A percentile compares a stretch with the other conserved stretches of the same genome.
These are phyloP conservation scores for Fragaria iinumae DNA, from an alignment of 306 rosid species.

Conservation along the genomic window DNA sequence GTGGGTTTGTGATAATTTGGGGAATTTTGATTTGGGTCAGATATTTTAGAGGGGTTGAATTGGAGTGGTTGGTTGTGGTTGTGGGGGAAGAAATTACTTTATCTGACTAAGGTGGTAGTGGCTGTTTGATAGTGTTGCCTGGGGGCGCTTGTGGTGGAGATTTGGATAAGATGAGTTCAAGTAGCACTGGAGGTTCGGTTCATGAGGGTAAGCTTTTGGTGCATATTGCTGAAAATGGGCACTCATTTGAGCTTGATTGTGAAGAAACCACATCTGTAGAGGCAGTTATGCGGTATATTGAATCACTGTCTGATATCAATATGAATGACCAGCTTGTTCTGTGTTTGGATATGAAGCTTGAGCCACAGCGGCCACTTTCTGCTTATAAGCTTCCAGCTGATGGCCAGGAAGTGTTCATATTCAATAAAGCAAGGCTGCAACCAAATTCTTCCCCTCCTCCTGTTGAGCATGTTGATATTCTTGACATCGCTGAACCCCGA, in stretches of 20 bases:
- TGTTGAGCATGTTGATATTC: constrained; percentile 55
- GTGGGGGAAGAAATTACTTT: constrained; percentile 4
- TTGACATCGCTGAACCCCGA: constrained; percentile 50
- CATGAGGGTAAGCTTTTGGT: constrained; percentile 65
- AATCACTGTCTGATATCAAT: constrained; percentile 49
- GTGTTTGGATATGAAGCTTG: constrained; percentile 74
- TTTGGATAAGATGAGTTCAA: constrained; percentile 67
- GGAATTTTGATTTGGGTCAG: constrained; percentile 10
- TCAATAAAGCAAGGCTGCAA: constrained; percentile 76
- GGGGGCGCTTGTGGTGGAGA: constrained; percentile 28
- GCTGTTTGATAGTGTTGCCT: constrained; percentile 26
- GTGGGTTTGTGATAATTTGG: constrained; percentile 22
- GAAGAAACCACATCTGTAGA: constrained; percentile 67
- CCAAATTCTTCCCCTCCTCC: constrained; percentile 54
- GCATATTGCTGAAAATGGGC: constrained; percentile 93
- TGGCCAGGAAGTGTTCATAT: constrained; percentile 72
- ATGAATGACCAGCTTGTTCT: constrained; percentile 79
- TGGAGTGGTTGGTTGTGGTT: constrained; percentile 27
- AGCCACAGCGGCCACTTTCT: constrained; percentile 63
- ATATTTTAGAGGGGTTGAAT: constrained; percentile 4
- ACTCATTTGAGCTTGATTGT: constrained; percentile 66
- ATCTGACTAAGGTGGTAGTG: constrained; percentile 17
- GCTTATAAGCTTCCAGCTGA: constrained; percentile 84
- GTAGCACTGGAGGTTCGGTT: constrained; percentile 43
- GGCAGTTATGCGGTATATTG: constrained; percentile 64